These are phyloP conservation scores for Phanerochaete carnosa DNA, from an alignment of 768 basidiomycete genomes.

Conservation along the genomic window DNA sequence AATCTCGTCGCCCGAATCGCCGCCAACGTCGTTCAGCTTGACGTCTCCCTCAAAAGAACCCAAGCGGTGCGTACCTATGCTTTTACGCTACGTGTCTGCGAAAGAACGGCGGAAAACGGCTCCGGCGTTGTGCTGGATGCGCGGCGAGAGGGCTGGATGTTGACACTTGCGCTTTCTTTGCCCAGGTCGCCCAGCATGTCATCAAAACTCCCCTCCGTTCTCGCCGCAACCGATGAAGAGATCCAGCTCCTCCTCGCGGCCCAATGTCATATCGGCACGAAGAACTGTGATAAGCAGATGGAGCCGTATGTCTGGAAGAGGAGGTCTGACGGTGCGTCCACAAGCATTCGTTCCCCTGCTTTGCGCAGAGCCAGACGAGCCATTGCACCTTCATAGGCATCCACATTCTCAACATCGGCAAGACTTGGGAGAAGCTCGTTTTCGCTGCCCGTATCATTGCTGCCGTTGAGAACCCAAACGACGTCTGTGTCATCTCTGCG, in stretches of 20 bases:
- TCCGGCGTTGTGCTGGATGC: conserved; percentile 34
- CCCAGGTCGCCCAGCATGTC: conserved; percentile 44
- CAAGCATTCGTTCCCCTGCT: background rate
- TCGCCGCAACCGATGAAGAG: conserved; percentile 96
- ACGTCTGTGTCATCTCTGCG: conserved; percentile 97
- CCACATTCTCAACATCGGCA: conserved; percentile 96
- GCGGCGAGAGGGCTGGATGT: conserved; percentile 28
- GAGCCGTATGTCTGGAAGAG: conserved; percentile 97
- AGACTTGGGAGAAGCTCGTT: conserved; percentile 99
- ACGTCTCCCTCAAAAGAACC: conserved; percentile 35
- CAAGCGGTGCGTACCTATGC: conserved; percentile 36
- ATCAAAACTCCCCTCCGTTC: conserved; percentile 91
- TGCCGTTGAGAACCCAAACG: conserved; percentile 96
- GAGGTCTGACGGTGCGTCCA: conserved; percentile 80
- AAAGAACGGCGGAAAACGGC: conserved; percentile 26
- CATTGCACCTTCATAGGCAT: conserved; percentile 59
- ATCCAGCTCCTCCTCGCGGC: conserved; percentile 93
- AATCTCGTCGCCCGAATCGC: conserved; percentile 25
- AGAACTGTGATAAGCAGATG: conserved; percentile 99
- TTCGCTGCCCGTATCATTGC: conserved; percentile 97
- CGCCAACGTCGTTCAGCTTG: conserved; percentile 39
- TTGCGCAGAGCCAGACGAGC: background rate
- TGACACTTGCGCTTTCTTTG: conserved; percentile 23
- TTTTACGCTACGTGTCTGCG: conserved; percentile 11
- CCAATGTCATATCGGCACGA: conserved; percentile 94